Evolutionary conservation across 441 rosid species (phyloP), one percentile per base, ranked within the genome.

Genomic region (Brassica hybrid): DNA sequence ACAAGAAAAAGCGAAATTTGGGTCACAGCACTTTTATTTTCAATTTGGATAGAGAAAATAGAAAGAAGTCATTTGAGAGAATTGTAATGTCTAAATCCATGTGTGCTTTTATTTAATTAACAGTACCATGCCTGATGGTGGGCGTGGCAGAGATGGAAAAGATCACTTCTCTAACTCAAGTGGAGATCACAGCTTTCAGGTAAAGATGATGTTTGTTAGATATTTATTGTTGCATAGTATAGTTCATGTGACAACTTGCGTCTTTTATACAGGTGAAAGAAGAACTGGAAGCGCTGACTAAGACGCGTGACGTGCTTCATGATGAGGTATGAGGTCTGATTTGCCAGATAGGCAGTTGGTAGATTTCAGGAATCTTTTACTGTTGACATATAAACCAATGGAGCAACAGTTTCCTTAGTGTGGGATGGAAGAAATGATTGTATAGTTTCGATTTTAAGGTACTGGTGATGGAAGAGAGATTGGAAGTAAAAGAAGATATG

Each of bases 261-360:
- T 32, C 23, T 56, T 65, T 45, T 14, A 52, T 71, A 75, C 87
- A 91, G 99, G 86, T 81, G 71, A 89, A 90, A 81, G 89, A 87
- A 38, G 81, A 85, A 62, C 52, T 93, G 48, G 92, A 88, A 59
- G 71, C 73, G 63, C 82, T 85, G 45, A 83, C 76, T 73, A 86
- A 81, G 79, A 85, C 52, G 82, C 86, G 81, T 25, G 89, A 89
- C 71, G 87, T 68, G 18, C 87, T 91, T 67, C 85, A 80, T 75
- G 83, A 80, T 50, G 91, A 93, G 96, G 98, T 94, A 69, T 64
- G 83, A 58, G 73, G 6, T 30, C 77, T 9, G 43, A 34, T 45
- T 21, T 57, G 32, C 0, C 7, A 61, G 23, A 25, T 38, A 61
- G 65, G 45, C 52, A 57, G 32, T 43, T 50, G 48, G 38, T 27